Evolutionary conservation across 2,329 filamentous ascomycete genomes (phyloP).

Genomic region (Chaetomium globosum): DNA sequence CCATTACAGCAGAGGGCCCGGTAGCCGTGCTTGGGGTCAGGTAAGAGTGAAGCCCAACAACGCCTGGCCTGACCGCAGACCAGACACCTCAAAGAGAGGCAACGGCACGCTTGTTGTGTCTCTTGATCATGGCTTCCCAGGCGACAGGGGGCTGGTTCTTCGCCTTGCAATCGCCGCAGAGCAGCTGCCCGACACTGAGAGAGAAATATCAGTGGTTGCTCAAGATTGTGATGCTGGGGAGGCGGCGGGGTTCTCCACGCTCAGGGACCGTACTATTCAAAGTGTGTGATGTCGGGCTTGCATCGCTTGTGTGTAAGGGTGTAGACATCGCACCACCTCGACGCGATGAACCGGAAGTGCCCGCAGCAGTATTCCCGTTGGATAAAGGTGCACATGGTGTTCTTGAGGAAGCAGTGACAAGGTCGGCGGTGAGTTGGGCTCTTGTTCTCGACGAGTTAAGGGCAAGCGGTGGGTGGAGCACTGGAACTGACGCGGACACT

Average conservation of each 20-base stretch:
- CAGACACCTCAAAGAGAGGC: not conserved
- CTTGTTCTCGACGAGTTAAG: not conserved
- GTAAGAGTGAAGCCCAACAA: not conserved
- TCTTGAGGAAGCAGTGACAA: not conserved
- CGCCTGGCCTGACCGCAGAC: not conserved
- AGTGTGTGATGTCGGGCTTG: conserved; percentile 37
- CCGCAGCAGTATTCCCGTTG: conserved; percentile 43
- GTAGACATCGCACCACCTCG: conserved; percentile 39
- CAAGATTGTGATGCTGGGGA: not conserved
- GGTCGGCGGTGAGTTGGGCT: not conserved
- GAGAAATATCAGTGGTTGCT: not conserved
- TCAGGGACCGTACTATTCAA: conserved; percentile 31
- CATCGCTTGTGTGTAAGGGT: conserved; percentile 38
- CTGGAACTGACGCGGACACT: not conserved
- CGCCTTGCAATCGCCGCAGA: conserved; percentile 32
- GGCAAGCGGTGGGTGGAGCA: not conserved
- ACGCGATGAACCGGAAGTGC: conserved; percentile 40
- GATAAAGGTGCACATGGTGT: conserved; percentile 43
- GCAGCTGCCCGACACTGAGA: not conserved
- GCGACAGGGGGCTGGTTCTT: conserved; percentile 26
- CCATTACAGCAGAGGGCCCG: not conserved
- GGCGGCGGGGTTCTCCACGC: not conserved
- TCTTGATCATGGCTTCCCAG: conserved; percentile 30
- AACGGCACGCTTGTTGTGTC: conserved; percentile 5
- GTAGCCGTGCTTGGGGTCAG: not conserved